phyloP scores from a whole-genome alignment of 192 early-diverging fungal species.

The Gigaspora rosea region DNA sequence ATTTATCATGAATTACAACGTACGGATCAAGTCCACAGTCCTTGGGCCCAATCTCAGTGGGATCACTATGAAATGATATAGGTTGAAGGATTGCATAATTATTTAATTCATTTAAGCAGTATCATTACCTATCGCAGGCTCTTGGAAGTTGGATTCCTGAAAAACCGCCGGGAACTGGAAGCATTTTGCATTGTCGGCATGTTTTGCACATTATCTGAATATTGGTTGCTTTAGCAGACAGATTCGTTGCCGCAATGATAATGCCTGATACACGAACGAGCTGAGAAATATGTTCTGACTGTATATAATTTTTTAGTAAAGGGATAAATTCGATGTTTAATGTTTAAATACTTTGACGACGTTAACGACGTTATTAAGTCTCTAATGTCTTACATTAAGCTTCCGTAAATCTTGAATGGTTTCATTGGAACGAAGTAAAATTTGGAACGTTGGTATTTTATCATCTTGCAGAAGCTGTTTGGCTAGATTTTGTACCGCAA shows the following conservation, averaged over 20 bases:
- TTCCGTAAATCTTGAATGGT: conserved; percentile 82
- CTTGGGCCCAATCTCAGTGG: conserved; percentile 46
- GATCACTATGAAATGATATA: conserved; percentile 11
- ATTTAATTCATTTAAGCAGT: neutral
- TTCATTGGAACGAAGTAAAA: conserved; percentile 57
- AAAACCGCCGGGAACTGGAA: conserved; percentile 86
- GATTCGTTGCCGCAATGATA: conserved; percentile 87
- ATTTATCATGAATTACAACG: conserved; percentile 93
- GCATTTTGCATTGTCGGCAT: conserved; percentile 80
- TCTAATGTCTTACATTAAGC: conserved; percentile 67
- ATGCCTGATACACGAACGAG: conserved; percentile 96
- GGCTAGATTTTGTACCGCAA: neutral
- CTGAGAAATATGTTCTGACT: conserved; percentile 85
- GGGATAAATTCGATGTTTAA: too few species aligned
- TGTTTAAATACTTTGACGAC: neutral
- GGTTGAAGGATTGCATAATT: neutral
- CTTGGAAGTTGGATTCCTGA: conserved; percentile 84
- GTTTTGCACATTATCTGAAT: conserved; percentile 87
- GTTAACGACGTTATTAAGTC: conserved; percentile 14
- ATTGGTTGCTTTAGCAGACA: conserved; percentile 85
- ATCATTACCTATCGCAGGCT: conserved; percentile 76
- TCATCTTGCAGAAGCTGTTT: neutral
- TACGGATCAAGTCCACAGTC: conserved; percentile 89
- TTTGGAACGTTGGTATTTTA: conserved; percentile 6
- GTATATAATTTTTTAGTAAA: neutral